Evolutionary conservation across 2,329 filamentous ascomycete species (phyloP).

Genomic region (Fusarium dimerum): DNA sequence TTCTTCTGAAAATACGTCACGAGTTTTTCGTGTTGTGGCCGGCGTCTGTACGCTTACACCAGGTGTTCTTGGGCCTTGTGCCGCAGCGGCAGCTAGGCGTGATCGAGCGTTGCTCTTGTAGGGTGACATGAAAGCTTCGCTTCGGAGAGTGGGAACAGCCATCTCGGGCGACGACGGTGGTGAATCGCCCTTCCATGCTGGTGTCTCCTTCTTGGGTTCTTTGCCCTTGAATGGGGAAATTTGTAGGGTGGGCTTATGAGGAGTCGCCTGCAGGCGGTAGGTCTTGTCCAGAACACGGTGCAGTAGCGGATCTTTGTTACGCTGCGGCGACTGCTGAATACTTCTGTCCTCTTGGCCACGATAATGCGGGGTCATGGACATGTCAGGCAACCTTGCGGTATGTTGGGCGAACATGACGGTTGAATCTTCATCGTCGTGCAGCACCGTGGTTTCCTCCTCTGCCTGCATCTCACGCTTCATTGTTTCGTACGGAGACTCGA

Average conservation of each 20-base stretch:
- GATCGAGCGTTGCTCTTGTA: conserved; percentile 49
- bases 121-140: conserved; percentile 83
- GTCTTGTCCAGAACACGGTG: conserved; percentile 95
- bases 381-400: conserved; percentile 58
- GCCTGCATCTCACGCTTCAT: conserved; percentile 67
- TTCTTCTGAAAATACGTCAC: conserved; percentile 47
- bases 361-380: conserved; percentile 64
- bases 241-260: conserved; percentile 59
- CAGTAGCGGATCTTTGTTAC: conserved; percentile 72
- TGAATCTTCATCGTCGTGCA: conserved; percentile 45
- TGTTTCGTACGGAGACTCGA: conserved; percentile 76
- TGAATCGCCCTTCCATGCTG: conserved; percentile 52
- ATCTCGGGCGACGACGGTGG: conserved; percentile 75
- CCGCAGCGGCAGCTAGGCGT: conserved; percentile 44
- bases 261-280: conserved; percentile 91
- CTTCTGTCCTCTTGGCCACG: conserved; percentile 36
- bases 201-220: conserved; percentile 36
- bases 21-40: conserved; percentile 47
- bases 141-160: conserved; percentile 78
- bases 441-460: conserved; percentile 39
- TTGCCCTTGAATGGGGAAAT: conserved; percentile 48
- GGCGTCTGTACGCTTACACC: conserved; percentile 88
- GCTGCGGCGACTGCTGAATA: conserved; percentile 37
- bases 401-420: conserved; percentile 53
- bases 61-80: conserved; percentile 64